A percentile compares a stretch with the other conserved stretches of the same genome.
Evolutionary conservation across 495 filamentous ascomycete species (phyloP).

Genomic region (Astrocystis sublimbata): DNA sequence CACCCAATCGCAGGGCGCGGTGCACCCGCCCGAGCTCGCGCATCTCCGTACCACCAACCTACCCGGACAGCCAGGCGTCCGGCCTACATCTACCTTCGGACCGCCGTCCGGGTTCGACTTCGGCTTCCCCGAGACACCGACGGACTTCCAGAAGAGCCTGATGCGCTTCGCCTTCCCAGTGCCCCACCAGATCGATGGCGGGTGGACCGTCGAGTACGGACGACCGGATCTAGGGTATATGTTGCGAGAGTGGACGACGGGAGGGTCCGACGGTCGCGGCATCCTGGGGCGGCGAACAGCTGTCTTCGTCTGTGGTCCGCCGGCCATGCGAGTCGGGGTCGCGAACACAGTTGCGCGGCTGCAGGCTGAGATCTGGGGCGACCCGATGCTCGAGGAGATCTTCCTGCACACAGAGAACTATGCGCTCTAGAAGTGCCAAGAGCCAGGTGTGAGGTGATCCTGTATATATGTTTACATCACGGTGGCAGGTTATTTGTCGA

Average conservation of each 20-base stretch:
- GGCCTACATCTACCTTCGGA: constrained; percentile 47
- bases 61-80: constrained; percentile 26
- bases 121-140: constrained; percentile 73
- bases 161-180: constrained; percentile 83
- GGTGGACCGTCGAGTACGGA: constrained; percentile 92
- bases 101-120: constrained; percentile 65
- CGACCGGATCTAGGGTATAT: constrained; percentile 84
- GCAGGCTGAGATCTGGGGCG: constrained; percentile 78
- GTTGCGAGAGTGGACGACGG: constrained; percentile 72
- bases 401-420: constrained; percentile 96
- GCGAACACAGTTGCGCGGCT: constrained; percentile 77
- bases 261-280: constrained; percentile 55
- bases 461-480: constrained; percentile 14
- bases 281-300: constrained; percentile 82
- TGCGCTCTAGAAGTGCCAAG: constrained; percentile 56
- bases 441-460: background rate
- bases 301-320: constrained; percentile 91
- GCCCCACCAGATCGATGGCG: constrained; percentile 67
- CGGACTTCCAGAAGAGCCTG: constrained; percentile 76
- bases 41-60: constrained; percentile 52
- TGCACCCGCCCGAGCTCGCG: constrained; percentile 50
- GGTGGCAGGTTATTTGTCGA: background rate
- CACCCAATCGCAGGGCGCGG: constrained; percentile 15
- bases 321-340: constrained; percentile 83
- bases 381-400: constrained; percentile 80